Conservation (phyloP, 2,329 filamentous ascomycete genomes). For the Coniochaeta sp. region DNA sequence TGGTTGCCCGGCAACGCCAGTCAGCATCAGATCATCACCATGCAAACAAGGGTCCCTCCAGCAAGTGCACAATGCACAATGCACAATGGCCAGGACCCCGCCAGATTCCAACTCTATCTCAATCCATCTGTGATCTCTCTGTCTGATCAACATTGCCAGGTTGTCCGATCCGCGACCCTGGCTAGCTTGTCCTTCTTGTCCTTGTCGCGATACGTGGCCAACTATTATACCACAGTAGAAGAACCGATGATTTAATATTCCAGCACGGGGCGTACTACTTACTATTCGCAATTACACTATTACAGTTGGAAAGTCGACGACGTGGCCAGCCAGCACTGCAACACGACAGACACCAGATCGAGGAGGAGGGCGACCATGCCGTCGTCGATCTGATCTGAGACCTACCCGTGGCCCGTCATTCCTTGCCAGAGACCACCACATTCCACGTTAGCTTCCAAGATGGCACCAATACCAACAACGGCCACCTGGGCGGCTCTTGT, state of each 20-base stretch:
- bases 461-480: neutral
- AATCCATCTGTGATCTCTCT: too few species aligned
- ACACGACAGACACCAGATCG: neutral
- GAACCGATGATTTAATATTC: slow-evolving; percentile 3
- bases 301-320: neutral
- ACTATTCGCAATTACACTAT: neutral
- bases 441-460: neutral
- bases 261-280: neutral
- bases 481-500: neutral
- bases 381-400: slow-evolving; percentile 3
- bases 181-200: too few species aligned
- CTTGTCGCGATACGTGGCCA: slow-evolving; percentile 3
- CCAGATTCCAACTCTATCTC: neutral
- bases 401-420: neutral
- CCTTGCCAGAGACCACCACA: neutral
- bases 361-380: neutral
- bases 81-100: neutral
- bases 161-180: slow-evolving; percentile 1
- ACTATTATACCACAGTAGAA: too few species aligned
- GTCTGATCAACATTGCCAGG: neutral
- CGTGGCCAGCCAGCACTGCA: neutral
- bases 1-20: neutral
- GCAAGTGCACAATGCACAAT: too few species aligned
- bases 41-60: neutral
- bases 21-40: neutral